These are phyloP conservation scores for Geotrichum siamense DNA, from an alignment of 1,139 yeast species.

Conservation along the genomic window DNA sequence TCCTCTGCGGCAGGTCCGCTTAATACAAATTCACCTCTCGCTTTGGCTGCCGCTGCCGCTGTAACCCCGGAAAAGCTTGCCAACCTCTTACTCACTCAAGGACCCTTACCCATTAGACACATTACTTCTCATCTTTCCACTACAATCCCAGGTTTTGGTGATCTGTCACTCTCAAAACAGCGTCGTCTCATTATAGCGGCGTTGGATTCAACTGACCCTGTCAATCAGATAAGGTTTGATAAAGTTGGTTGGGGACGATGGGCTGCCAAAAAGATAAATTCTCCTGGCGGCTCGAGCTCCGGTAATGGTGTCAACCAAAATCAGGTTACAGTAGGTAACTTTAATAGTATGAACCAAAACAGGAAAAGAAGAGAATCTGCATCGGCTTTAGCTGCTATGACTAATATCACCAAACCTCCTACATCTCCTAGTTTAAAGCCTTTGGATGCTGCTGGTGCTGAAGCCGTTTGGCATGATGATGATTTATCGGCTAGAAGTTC, in stretches of 20 bases:
- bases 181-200: constrained; percentile 86
- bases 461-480: constrained; percentile 16
- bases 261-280: constrained; percentile 62
- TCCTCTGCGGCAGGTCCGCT: constrained; percentile 24
- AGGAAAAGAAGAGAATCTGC: constrained; percentile 15
- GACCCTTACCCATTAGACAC: constrained; percentile 87
- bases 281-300: not conserved
- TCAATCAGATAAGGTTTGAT: constrained; percentile 61
- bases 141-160: constrained; percentile 75
- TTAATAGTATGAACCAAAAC: not conserved
- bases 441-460: constrained; percentile 14
- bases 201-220: constrained; percentile 63
- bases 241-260: constrained; percentile 99
- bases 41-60: constrained; percentile 79
- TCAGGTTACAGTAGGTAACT: not conserved
- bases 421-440: constrained; percentile 16
- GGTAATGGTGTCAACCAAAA: not conserved
- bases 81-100: constrained; percentile 57
- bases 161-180: constrained; percentile 77
- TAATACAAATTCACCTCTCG: constrained; percentile 81
- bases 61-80: constrained; percentile 80
- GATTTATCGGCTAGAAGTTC: constrained; percentile 11
- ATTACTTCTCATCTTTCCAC: constrained; percentile 70
- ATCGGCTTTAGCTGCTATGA: constrained; percentile 10
- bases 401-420: constrained; percentile 12